A percentile compares a stretch with the other conserved stretches of the same genome.
These are phyloP conservation scores for Entonaema liquescens DNA, from an alignment of 495 filamentous ascomycete genomes.

Conservation along the genomic window DNA sequence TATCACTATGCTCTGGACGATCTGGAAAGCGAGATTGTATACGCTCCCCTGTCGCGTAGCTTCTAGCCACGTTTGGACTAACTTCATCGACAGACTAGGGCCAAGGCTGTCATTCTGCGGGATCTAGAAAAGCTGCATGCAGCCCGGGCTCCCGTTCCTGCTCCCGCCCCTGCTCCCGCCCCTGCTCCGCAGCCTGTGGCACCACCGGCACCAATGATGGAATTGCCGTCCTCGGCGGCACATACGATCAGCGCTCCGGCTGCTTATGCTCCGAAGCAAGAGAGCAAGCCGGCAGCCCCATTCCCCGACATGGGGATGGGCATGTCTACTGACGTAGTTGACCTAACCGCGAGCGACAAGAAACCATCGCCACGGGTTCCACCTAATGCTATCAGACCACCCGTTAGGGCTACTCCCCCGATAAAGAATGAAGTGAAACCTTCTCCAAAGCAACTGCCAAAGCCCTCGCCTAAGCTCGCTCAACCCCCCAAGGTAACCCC, in stretches of 20 bases:
- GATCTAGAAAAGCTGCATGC: slow-evolving; percentile 54
- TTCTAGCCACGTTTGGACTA: slow-evolving; percentile 12
- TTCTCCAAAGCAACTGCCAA: slow-evolving; percentile 39
- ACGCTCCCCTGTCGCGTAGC: slow-evolving; percentile 17
- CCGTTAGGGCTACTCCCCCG: slow-evolving; percentile 13
- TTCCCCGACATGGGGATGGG: slow-evolving; percentile 57
- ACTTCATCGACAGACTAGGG: slow-evolving; percentile 45
- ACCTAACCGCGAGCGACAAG: slow-evolving; percentile 40
- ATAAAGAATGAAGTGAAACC: slow-evolving; percentile 36
- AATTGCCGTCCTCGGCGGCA: slow-evolving; percentile 41
- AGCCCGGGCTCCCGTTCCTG: slow-evolving; percentile 36
- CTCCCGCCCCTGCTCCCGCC: slow-evolving; percentile 16
- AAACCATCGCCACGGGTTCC: slow-evolving; percentile 41
- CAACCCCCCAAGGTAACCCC: slow-evolving; percentile 50
- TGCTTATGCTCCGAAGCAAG: slow-evolving; percentile 40
- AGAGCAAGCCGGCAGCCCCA: slow-evolving; percentile 54
- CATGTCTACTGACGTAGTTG: slow-evolving; percentile 34
- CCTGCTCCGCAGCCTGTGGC: slow-evolving; percentile 40
- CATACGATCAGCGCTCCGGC: slow-evolving; percentile 27
- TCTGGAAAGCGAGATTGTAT: slow-evolving; percentile 62
- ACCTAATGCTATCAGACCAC: slow-evolving; percentile 28
- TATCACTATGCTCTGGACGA: slow-evolving; percentile 63
- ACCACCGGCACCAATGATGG: slow-evolving; percentile 54
- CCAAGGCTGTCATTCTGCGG: slow-evolving; percentile 54
- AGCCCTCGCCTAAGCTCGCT: slow-evolving; percentile 36